Conservation (phyloP, 1,284 basidiomycete species). For the Trichosporon coremiiforme region DNA sequence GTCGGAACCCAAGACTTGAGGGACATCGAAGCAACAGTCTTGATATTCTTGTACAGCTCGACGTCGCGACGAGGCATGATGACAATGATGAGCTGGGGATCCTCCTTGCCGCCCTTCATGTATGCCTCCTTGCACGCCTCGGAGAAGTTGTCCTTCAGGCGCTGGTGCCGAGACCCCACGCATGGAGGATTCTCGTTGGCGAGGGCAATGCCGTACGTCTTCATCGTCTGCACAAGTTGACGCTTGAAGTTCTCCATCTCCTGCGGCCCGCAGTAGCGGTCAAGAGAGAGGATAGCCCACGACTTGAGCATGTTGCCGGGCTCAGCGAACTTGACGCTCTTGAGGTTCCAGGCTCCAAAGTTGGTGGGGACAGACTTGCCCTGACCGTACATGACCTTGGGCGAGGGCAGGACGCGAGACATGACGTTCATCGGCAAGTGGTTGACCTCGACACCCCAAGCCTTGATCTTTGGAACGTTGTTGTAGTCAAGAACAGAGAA, state of each 20-base stretch:
- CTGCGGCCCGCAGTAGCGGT: constrained; percentile 28
- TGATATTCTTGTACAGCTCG: constrained; percentile 55
- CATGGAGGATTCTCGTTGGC: constrained; percentile 7
- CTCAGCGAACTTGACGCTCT: constrained; percentile 45
- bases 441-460: constrained; percentile 57
- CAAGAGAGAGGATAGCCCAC: constrained; percentile 53
- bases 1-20: constrained; percentile 42
- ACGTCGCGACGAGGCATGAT: constrained; percentile 37
- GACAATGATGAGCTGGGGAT: constrained; percentile 53
- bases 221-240: constrained; percentile 17
- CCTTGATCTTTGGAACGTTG: constrained; percentile 46
- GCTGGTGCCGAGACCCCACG: neutral
- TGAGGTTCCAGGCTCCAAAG: constrained; percentile 40
- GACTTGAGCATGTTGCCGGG: constrained; percentile 50
- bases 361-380: constrained; percentile 40
- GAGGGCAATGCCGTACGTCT: constrained; percentile 15
- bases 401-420: constrained; percentile 54
- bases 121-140: constrained; percentile 40
- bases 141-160: constrained; percentile 36
- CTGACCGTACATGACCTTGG: constrained; percentile 46
- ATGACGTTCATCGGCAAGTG: constrained; percentile 44
- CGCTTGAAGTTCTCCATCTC: constrained; percentile 42
- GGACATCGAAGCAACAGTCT: constrained; percentile 43
- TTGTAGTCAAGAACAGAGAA: constrained; percentile 46
- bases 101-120: constrained; percentile 36